These are phyloP conservation scores for Hypocrella siamensis DNA, from an alignment of 2,329 filamentous ascomycete genomes.

Conservation along the genomic window DNA sequence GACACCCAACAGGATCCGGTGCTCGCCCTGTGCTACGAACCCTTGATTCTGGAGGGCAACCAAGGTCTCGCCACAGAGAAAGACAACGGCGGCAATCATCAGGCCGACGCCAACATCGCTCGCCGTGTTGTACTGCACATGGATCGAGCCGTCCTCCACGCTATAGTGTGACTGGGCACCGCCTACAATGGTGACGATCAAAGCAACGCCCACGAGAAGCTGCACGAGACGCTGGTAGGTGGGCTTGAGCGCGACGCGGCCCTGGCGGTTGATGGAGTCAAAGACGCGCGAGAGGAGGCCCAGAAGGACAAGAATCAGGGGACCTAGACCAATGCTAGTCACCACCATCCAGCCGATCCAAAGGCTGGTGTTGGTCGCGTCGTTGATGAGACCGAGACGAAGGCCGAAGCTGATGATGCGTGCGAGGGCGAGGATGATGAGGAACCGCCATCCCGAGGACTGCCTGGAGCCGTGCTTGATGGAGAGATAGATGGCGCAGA, in stretches of 20 bases:
- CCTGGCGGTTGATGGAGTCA: constrained; percentile 29
- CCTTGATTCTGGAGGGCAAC: constrained; percentile 23
- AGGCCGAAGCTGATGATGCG: constrained; percentile 42
- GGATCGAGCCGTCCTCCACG: constrained; percentile 8
- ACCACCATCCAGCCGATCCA: constrained; percentile 17
- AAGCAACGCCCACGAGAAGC: constrained; percentile 24
- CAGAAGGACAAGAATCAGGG: constrained; percentile 28
- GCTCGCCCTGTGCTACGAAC: constrained; percentile 31
- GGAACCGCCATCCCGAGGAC: constrained; percentile 44
- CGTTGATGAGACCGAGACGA: constrained; percentile 23
- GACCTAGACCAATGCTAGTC: constrained; percentile 20
- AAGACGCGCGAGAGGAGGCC: constrained; percentile 19
- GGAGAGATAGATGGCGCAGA: constrained; percentile 23
- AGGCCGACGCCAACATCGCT: constrained; percentile 13
- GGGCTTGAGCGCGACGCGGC: constrained; percentile 12
- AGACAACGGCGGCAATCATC: constrained; percentile 20
- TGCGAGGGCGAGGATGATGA: constrained; percentile 39
- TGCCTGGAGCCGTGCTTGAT: constrained; percentile 34
- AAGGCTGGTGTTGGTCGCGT: constrained; percentile 27
- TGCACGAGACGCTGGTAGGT: constrained; percentile 19
- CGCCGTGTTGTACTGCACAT: constrained; percentile 12
- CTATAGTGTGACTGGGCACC: constrained; percentile 12
- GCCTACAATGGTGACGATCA: constrained; percentile 18
- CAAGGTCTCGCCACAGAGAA: constrained; percentile 22
- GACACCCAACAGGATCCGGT: constrained; percentile 32